Evolutionary conservation across 768 basidiomycete genomes (phyloP), one percentile per base, ranked within the genome.

Genomic region (Neoboletus subvelutipes): DNA sequence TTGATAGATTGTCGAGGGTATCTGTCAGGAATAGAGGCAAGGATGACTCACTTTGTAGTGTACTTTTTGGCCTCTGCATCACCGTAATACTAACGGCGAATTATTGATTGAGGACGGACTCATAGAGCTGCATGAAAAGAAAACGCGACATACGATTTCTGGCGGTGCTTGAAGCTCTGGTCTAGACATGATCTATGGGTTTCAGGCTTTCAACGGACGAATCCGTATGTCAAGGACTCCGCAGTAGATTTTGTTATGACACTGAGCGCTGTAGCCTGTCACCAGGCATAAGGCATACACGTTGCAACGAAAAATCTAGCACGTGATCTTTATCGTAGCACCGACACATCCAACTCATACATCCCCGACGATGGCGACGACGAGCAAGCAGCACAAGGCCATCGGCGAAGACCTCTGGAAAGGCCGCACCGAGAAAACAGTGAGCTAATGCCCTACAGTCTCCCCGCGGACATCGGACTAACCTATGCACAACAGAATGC

Each of bases 381-480:
- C 83, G 51, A 86, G 83, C 75, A 92, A 91, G 69, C 90, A 93
- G 63, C 89, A 90, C 76, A 95, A 94, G 70, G 82, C 78, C 60
- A 85, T 92, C 57, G 93, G 94, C 33, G 96, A 99, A 67, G 97
- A 98, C 70, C 81, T 97, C 33, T 98, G 95, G 94, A 98, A 97
- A 71, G 80, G 85, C 34, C 82, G 93, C 43, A 85, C 93, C 3
- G 97, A 99, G 74, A 98, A 98, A 80, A 91, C 95, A 45, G 95
- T 95, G 70, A 70, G 92, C 67, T 36, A 34, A 3, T 11, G 36
- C 24, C 42, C 33, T 36, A 29, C 4, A 17, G 31, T 49, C 41
- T 55, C 39, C 47, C 45, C 48, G 22, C 12, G 9, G n/a, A 52
- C 69, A 53, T 63, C 61, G 51, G 62, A 40, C 58, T 64, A n/a